phyloP scores from a whole-genome alignment of 2,329 filamentous ascomycete species.

The Fusarium pseudocircinatum region DNA sequence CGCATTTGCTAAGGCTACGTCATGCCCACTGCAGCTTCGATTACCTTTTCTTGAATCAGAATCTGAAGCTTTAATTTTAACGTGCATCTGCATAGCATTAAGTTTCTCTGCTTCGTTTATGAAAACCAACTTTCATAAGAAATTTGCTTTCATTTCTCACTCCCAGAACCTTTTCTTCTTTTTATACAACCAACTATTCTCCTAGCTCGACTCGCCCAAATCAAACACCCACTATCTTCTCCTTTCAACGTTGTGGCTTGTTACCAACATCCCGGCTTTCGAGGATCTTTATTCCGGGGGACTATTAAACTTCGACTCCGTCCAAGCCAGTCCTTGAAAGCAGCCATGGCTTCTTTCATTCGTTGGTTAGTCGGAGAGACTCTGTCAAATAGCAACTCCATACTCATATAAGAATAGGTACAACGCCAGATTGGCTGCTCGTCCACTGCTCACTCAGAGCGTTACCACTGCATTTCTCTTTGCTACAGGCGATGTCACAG shows the following conservation, averaged over 20 bases:
- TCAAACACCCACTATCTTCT: slow-evolving; percentile 17
- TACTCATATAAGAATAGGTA: slow-evolving; percentile 69
- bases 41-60: neutral
- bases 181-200: neutral
- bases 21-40: slow-evolving; percentile 24
- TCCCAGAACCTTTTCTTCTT: slow-evolving; percentile 13
- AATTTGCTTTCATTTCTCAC: neutral
- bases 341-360: slow-evolving; percentile 43
- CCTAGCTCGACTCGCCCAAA: slow-evolving; percentile 10
- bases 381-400: neutral
- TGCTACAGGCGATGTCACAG: slow-evolving; percentile 87
- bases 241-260: slow-evolving; percentile 34
- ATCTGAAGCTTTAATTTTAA: slow-evolving; percentile 14
- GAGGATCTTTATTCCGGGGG: slow-evolving; percentile 4
- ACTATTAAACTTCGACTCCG: slow-evolving; percentile 24
- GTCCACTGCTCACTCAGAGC: slow-evolving; percentile 89
- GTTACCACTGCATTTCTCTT: slow-evolving; percentile 93
- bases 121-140: neutral
- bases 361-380: slow-evolving; percentile 44
- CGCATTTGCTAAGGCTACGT: slow-evolving; percentile 25
- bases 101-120: neutral
- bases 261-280: slow-evolving; percentile 13
- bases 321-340: neutral
- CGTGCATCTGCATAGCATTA: neutral
- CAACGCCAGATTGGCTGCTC: slow-evolving; percentile 80